Percentiles rank a stretch among this genome's conserved stretches.
Conservation (phyloP, 148 eudicot species). For the Vaccinium macrocarpon region DNA sequence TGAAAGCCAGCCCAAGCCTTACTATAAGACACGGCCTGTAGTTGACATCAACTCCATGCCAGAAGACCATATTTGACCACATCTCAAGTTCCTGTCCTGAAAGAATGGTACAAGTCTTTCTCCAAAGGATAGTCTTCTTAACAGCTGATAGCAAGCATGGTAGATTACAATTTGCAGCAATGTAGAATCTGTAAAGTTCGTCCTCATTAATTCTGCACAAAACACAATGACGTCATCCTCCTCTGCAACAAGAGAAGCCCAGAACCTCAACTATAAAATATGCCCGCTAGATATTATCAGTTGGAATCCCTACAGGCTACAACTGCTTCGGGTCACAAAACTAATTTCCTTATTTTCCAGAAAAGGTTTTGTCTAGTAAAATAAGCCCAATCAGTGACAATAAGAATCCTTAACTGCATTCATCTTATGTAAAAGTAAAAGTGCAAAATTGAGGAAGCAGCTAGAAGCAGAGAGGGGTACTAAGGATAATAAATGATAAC, state of each 20-base stretch:
- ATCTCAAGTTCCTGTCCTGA: slow-evolving; percentile 60
- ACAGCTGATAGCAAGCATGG: slow-evolving; percentile 52
- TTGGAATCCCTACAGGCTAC: slow-evolving; percentile 10
- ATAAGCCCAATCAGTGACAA: slow-evolving; percentile 2
- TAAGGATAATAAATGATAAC: neutral
- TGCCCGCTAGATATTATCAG: neutral
- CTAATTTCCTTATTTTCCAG: neutral
- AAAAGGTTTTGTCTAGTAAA: neutral
- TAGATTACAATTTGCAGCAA: slow-evolving; percentile 71
- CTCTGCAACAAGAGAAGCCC: slow-evolving; percentile 20
- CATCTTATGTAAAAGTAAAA: neutral
- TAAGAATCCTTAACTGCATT: neutral
- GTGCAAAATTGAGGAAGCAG: neutral
- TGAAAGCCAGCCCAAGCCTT: slow-evolving; percentile 72
- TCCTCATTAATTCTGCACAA: slow-evolving; percentile 63
- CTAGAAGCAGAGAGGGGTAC: neutral
- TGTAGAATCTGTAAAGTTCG: slow-evolving; percentile 70
- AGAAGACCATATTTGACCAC: slow-evolving; percentile 75
- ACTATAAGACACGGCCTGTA: slow-evolving; percentile 65
- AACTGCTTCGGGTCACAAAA: neutral
- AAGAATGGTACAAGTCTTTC: slow-evolving; percentile 62
- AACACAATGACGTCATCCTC: slow-evolving; percentile 24
- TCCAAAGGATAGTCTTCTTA: slow-evolving; percentile 75
- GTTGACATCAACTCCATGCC: slow-evolving; percentile 73
- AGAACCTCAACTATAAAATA: slow-evolving; percentile 9